phyloP scores from a whole-genome alignment of 495 filamentous ascomycete genomes.

The Elaphomyces granulatus region DNA sequence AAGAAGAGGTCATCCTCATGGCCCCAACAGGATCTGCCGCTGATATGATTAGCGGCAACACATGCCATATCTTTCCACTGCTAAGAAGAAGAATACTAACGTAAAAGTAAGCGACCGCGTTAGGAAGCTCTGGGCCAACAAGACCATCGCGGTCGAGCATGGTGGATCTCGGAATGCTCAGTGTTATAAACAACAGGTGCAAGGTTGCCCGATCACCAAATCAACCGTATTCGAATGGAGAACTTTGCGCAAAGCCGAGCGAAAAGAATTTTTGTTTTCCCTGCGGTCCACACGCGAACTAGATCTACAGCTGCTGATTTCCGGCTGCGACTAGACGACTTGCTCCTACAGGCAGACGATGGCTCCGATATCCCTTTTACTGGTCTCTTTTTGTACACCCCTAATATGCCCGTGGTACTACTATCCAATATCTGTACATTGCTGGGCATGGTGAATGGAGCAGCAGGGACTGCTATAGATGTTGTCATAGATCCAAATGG shows the following conservation, averaged over 20 bases:
- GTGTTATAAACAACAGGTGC: too few species aligned
- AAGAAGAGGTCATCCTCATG: too few species aligned
- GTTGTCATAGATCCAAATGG: slow-evolving; percentile 9
- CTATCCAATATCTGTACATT: slow-evolving; percentile 5
- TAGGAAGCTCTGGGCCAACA: too few species aligned
- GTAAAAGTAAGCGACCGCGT: too few species aligned
- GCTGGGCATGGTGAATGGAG: slow-evolving; percentile 7
- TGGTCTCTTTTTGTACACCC: slow-evolving; percentile 8
- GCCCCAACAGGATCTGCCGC: too few species aligned
- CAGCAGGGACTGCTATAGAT: slow-evolving; percentile 3
- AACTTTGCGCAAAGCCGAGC: not conserved
- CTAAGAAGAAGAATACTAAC: too few species aligned
- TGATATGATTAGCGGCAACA: too few species aligned
- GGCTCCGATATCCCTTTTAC: slow-evolving; percentile 5
- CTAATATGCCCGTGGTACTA: slow-evolving; percentile 5
- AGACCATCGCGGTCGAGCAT: too few species aligned
- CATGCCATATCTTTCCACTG: too few species aligned
- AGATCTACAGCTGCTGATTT: not conserved
- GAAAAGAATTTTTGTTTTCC: slow-evolving; percentile 7
- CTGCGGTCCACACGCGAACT: slow-evolving; percentile 2
- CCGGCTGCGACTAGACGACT: not conserved
- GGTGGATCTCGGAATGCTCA: too few species aligned
- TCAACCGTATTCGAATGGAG: not conserved
- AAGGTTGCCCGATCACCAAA: too few species aligned
- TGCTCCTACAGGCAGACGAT: slow-evolving; percentile 1